Conservation (phyloP, 2,329 filamentous ascomycete genomes). For the Ophiostoma quercus region DNA sequence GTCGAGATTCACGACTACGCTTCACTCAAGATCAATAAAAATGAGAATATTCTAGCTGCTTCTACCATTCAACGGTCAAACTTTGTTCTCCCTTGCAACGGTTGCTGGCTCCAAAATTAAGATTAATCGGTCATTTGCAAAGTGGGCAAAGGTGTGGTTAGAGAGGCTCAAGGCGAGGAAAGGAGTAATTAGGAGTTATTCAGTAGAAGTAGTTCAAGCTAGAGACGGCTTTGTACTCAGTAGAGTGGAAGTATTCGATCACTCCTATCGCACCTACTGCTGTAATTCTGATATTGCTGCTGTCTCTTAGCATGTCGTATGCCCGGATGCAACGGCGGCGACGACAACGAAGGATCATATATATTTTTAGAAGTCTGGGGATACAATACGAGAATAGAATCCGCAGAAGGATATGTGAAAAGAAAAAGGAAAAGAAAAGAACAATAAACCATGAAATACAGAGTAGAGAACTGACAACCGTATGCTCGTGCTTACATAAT, state of each 20-base stretch:
- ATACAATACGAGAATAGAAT: neutral
- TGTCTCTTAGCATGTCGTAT: neutral
- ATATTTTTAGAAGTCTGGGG: neutral
- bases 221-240: too few species aligned
- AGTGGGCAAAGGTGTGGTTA: neutral
- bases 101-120: neutral
- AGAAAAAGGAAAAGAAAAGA: neutral
- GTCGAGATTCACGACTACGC: too few species aligned
- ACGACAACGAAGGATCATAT: neutral
- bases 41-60: too few species aligned
- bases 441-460: neutral
- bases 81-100: neutral
- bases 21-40: too few species aligned
- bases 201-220: too few species aligned
- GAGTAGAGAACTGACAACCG: neutral
- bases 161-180: too few species aligned
- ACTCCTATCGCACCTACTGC: too few species aligned
- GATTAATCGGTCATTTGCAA: neutral
- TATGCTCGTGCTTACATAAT: neutral
- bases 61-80: too few species aligned
- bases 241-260: too few species aligned
- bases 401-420: too few species aligned
- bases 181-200: too few species aligned
- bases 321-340: neutral
- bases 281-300: neutral